Percentiles rank a stretch among this genome's conserved stretches.
phyloP scores from a whole-genome alignment of 2,329 filamentous ascomycete genomes.

The Colletotrichum orchidophilum region DNA sequence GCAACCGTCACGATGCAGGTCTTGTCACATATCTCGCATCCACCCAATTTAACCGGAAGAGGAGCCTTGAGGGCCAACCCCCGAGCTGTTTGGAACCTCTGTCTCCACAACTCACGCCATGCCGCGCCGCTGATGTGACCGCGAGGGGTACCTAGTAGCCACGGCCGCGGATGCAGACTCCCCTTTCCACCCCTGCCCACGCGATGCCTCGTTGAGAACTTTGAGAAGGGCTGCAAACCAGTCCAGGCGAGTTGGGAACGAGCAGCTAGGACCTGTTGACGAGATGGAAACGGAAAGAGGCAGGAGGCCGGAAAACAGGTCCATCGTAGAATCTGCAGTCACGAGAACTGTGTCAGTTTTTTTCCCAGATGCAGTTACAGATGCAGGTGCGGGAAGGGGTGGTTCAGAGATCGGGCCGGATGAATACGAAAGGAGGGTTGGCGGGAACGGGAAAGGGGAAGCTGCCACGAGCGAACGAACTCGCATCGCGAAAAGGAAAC shows the following conservation, averaged over 20 bases:
- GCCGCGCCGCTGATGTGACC: constrained; percentile 28
- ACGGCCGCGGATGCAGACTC: constrained; percentile 11
- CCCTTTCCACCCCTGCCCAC: not conserved
- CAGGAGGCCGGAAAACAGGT: not conserved
- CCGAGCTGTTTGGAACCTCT: constrained; percentile 9
- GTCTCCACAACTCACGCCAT: constrained; percentile 28
- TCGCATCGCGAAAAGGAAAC: not conserved
- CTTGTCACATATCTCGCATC: constrained; percentile 19
- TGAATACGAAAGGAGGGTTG: not conserved
- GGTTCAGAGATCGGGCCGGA: not conserved
- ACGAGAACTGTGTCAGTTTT: not conserved
- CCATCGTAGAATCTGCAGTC: constrained; percentile 1
- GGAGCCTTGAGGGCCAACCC: not conserved
- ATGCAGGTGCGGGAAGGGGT: not conserved
- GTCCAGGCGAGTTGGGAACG: not conserved
- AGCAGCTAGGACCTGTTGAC: not conserved
- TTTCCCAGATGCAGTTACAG: not conserved
- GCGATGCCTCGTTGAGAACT: not conserved
- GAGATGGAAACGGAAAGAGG: constrained; percentile 9
- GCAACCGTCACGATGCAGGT: constrained; percentile 19
- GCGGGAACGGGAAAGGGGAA: not conserved
- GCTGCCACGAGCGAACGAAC: not conserved
- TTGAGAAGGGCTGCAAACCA: not conserved
- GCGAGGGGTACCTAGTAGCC: constrained; percentile 17
- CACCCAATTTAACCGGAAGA: constrained; percentile 6